A percentile compares a stretch with the other conserved stretches of the same genome.
Conservation (phyloP, 306 rosid genomes). For the Medicago lupulina region DNA sequence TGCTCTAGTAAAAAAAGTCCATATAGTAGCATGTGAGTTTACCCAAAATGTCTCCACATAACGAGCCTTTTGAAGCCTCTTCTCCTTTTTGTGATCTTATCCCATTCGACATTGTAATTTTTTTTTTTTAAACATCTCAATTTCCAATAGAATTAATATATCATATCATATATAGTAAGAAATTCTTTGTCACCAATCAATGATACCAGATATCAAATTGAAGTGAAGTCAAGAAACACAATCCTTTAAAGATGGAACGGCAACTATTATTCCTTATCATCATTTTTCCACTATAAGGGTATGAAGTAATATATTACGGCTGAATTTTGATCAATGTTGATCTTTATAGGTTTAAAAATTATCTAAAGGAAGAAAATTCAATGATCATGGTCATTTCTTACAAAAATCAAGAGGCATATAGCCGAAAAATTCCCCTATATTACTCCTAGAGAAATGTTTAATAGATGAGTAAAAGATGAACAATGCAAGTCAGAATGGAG, state of each 20-base stretch:
- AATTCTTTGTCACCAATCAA: constrained; percentile 2
- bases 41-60: too few species aligned
- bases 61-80: too few species aligned
- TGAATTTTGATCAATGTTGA: background rate
- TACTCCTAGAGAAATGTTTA: constrained; percentile 34
- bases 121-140: too few species aligned
- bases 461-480: constrained; percentile 14
- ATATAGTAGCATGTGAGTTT: too few species aligned
- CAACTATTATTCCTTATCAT: background rate
- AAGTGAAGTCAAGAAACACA: constrained; percentile 7
- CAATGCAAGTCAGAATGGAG: constrained; percentile 42
- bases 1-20: too few species aligned
- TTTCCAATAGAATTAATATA: background rate
- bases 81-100: too few species aligned
- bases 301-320: background rate
- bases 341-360: constrained; percentile 2
- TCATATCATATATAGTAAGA: background rate
- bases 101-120: too few species aligned
- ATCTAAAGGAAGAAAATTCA: constrained; percentile 26
- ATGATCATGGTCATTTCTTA: constrained; percentile 6
- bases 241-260: constrained; percentile 2
- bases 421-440: constrained; percentile 36
- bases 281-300: background rate
- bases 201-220: background rate
- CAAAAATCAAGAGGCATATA: constrained; percentile 3